Conservation (phyloP, 805 yeast genomes). For the Nakazawaea siamensis region DNA sequence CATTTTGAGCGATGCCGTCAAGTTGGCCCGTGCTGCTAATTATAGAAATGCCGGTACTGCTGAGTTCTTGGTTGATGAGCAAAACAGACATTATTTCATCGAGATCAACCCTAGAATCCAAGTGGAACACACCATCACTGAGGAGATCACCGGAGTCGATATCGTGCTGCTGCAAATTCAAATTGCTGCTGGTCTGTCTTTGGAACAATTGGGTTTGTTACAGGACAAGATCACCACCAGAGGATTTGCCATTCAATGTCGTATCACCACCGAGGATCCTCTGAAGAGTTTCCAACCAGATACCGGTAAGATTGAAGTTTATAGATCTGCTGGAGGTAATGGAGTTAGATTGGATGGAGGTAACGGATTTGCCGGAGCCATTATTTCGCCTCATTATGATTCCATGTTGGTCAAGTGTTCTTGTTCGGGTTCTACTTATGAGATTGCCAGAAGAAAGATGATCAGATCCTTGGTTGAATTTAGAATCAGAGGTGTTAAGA, state of each 20-base stretch:
- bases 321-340: conserved; percentile 98
- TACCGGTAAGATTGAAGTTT: conserved; percentile 96
- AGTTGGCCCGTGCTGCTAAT: conserved; percentile 78
- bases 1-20: conserved; percentile 90
- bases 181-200: conserved; percentile 96
- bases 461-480: conserved; percentile 93
- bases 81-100: conserved; percentile 93
- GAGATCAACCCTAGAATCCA: conserved; percentile 98
- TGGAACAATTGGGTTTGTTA: conserved; percentile 82
- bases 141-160: conserved; percentile 97
- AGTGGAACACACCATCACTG: conserved; percentile 98
- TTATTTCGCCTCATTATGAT: conserved; percentile 95
- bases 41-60: conserved; percentile 98
- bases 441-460: conserved; percentile 97
- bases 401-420: conserved; percentile 97
- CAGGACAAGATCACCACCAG: conserved; percentile 94
- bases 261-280: conserved; percentile 98
- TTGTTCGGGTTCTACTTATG: conserved; percentile 94
- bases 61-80: conserved; percentile 87
- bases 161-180: conserved; percentile 97
- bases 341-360: conserved; percentile 99
- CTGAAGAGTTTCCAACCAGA: conserved; percentile 96
- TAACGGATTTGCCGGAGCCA: conserved; percentile 94
- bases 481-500: conserved; percentile 98
- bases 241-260: conserved; percentile 98